Evolutionary conservation across 148 eudicot species (phyloP).

Genomic region (Dysphania ambrosioides): DNA sequence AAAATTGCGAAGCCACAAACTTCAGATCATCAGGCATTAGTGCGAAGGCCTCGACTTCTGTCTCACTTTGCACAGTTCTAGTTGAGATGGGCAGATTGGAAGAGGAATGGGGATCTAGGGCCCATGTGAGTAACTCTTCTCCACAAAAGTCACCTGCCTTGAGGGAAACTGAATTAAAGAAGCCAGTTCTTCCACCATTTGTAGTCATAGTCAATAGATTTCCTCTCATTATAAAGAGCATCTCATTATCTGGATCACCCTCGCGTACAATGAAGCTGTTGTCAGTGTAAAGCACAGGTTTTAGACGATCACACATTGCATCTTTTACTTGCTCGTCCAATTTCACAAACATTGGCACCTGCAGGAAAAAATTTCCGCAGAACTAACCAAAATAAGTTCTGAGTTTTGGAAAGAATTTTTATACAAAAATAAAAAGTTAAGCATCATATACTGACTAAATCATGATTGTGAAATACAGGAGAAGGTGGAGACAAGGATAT

Average conservation of each 20-base stretch:
- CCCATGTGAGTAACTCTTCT: conserved; percentile 81
- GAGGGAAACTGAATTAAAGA: conserved; percentile 53
- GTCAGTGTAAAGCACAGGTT: conserved; percentile 59
- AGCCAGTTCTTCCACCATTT: conserved; percentile 74
- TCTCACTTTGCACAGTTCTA: conserved; percentile 47
- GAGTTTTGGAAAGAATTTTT: neutral
- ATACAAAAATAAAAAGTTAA: neutral
- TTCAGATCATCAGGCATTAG: conserved; percentile 58
- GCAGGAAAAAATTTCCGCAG: neutral
- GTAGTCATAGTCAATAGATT: conserved; percentile 52
- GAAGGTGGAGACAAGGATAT: neutral
- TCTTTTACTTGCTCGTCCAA: conserved; percentile 65
- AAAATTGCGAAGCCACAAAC: conserved; percentile 62
- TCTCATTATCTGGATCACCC: conserved; percentile 72
- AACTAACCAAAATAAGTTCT: neutral
- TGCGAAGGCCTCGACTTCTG: conserved; percentile 73
- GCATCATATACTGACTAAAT: neutral
- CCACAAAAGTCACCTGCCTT: conserved; percentile 68
- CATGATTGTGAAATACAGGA: neutral
- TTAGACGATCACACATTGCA: conserved; percentile 60
- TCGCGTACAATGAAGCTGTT: conserved; percentile 57
- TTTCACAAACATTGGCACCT: conserved; percentile 77
- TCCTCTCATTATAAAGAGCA: conserved; percentile 73
- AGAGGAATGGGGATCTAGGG: conserved; percentile 55
- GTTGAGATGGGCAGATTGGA: conserved; percentile 65